A percentile compares a stretch with the other conserved stretches of the same genome.
Evolutionary conservation across 1,284 basidiomycete species (phyloP).

Genomic region (Puccinia polysora): DNA sequence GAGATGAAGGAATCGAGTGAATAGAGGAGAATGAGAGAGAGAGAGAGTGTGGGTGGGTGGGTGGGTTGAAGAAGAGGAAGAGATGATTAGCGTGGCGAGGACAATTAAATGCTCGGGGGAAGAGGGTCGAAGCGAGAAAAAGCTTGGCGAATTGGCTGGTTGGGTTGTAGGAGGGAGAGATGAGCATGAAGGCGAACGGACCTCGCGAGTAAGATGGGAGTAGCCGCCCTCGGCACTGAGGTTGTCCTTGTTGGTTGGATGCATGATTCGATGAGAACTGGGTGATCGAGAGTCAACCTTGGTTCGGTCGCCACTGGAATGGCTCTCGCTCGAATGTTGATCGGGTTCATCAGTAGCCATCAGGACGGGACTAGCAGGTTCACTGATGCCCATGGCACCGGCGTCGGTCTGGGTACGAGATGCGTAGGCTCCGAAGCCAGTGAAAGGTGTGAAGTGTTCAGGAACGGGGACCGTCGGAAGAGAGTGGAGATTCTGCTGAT

Average conservation of each 20-base stretch:
- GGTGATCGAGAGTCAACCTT: slow-evolving; percentile 45
- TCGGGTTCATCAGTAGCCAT: slow-evolving; percentile 35
- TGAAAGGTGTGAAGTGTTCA: slow-evolving; percentile 22
- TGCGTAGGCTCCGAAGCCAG: slow-evolving; percentile 27
- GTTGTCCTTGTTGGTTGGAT: neutral
- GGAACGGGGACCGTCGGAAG: slow-evolving; percentile 23
- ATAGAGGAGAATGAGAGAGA: neutral
- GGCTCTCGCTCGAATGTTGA: slow-evolving; percentile 44
- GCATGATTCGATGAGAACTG: slow-evolving; percentile 26
- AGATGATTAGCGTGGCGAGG: too few species aligned
- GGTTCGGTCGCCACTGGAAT: slow-evolving; percentile 44
- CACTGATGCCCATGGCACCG: slow-evolving; percentile 31
- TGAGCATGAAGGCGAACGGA: slow-evolving; percentile 39
- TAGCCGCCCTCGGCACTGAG: slow-evolving; percentile 39
- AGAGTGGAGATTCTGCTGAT: slow-evolving; percentile 25
- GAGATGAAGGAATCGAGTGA: neutral
- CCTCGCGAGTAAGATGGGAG: slow-evolving; percentile 43
- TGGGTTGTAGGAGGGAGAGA: slow-evolving; percentile 29
- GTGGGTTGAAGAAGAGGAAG: neutral
- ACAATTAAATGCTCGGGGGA: neutral
- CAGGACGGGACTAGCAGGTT: slow-evolving; percentile 32
- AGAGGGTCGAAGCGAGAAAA: neutral
- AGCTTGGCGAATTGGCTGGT: neutral
- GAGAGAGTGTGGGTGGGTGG: neutral
- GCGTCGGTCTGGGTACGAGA: neutral